phyloP scores from a whole-genome alignment of 805 yeast genomes.

The Metschnikowia corniflorae region DNA sequence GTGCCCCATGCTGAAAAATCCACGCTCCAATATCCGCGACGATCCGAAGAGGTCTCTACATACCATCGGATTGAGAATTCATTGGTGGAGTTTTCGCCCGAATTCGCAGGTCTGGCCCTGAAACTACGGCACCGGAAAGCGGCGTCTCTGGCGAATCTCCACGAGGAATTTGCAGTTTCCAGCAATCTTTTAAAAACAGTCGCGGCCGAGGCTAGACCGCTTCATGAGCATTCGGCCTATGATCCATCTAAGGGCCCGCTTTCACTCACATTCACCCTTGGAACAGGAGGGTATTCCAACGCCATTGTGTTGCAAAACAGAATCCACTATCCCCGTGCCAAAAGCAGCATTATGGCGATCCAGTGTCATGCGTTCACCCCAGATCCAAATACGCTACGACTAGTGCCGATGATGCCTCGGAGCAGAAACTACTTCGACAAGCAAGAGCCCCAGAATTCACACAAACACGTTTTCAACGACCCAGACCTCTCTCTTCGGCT shows the following conservation, averaged over 20 bases:
- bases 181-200: slow-evolving; percentile 4
- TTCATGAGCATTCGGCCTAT: slow-evolving; percentile 5
- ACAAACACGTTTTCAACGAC: slow-evolving; percentile 6
- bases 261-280: slow-evolving; percentile 8
- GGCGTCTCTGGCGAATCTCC: neutral
- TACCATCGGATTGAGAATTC: slow-evolving; percentile 14
- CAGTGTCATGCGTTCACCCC: slow-evolving; percentile 12
- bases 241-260: slow-evolving; percentile 14
- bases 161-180: slow-evolving; percentile 4
- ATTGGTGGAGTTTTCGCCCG: slow-evolving; percentile 4
- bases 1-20: neutral
- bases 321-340: slow-evolving; percentile 5
- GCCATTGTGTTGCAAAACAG: slow-evolving; percentile 7
- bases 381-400: slow-evolving; percentile 5
- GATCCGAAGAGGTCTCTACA: slow-evolving; percentile 8
- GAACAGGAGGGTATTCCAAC: slow-evolving; percentile 14
- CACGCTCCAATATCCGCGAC: slow-evolving; percentile 12
- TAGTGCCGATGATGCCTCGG: slow-evolving; percentile 14
- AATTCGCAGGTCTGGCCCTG: neutral
- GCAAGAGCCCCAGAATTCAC: slow-evolving; percentile 1
- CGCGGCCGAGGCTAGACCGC: slow-evolving; percentile 11
- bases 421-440: slow-evolving; percentile 8
- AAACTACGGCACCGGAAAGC: slow-evolving; percentile 1
- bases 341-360: slow-evolving; percentile 3
- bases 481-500: slow-evolving; percentile 2